Percentiles rank a stretch among this genome's conserved stretches.
Conservation (phyloP, 805 yeast species). For the Candida insectorum region DNA sequence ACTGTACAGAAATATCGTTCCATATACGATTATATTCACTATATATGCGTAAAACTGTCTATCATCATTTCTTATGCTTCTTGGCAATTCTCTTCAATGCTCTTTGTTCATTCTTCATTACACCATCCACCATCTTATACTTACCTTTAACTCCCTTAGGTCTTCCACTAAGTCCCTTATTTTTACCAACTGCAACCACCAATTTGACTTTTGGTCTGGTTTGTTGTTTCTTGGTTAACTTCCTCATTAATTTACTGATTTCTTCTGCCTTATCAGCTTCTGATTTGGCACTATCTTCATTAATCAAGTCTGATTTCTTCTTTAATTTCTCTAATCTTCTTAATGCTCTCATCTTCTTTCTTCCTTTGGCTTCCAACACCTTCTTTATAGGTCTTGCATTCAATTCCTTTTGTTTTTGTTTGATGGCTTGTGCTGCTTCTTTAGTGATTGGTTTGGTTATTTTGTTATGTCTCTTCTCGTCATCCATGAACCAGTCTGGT, state of each 20-base stretch:
- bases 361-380: constrained; percentile 95
- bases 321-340: constrained; percentile 82
- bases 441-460: constrained; percentile 90
- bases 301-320: constrained; percentile 89
- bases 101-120: constrained; percentile 93
- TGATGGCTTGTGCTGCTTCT: constrained; percentile 55
- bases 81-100: constrained; percentile 88
- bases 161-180: constrained; percentile 87
- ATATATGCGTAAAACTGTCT: too few species aligned
- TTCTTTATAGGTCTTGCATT: constrained; percentile 98
- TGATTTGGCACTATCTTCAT: constrained; percentile 81
- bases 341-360: constrained; percentile 91
- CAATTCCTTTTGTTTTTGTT: constrained; percentile 50
- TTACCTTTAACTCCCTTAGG: constrained; percentile 97
- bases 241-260: constrained; percentile 80
- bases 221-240: constrained; percentile 69
- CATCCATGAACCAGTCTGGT: constrained; percentile 97
- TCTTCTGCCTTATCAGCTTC: constrained; percentile 95
- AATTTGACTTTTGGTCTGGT: constrained; percentile 78
- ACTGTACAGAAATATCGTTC: too few species aligned
- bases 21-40: too few species aligned
- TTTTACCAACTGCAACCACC: constrained; percentile 82
- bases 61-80: constrained; percentile 63
- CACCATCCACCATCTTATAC: constrained; percentile 99
- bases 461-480: constrained; percentile 83